Evolutionary conservation across 345 rosid species (phyloP).

Genomic region (Moricandia moricandioides): DNA sequence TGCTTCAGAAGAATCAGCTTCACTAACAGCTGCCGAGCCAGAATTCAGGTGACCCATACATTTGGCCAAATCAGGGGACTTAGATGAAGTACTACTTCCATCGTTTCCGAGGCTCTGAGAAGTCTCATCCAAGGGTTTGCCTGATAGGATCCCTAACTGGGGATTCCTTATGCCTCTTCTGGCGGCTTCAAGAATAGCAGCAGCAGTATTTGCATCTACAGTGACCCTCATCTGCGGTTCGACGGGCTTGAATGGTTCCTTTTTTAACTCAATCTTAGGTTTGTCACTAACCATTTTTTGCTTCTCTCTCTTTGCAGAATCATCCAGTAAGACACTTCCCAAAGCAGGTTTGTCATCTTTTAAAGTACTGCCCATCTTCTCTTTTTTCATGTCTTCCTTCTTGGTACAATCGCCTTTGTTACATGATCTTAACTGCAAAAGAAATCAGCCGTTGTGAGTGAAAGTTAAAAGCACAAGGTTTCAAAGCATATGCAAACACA

Average conservation of each 20-base stretch:
- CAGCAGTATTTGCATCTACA: constrained; percentile 36
- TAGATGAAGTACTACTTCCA: constrained; percentile 41
- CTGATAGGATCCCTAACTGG: constrained; percentile 50
- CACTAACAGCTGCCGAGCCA: constrained; percentile 53
- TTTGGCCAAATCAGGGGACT: constrained; percentile 31
- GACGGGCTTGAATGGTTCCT: constrained; percentile 48
- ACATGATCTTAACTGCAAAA: constrained; percentile 53
- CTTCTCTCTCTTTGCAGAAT: constrained; percentile 70
- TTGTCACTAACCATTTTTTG: constrained; percentile 72
- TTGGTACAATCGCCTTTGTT: constrained; percentile 42
- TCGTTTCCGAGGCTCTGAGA: constrained; percentile 44
- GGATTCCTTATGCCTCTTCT: constrained; percentile 83
- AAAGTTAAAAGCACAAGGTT: constrained; percentile 3
- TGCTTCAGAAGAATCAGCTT: constrained; percentile 73
- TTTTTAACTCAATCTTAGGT: constrained; percentile 61
- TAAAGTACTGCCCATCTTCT: constrained; percentile 42
- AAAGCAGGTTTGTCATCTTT: constrained; percentile 43
- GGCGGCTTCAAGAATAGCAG: constrained; percentile 94
- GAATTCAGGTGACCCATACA: constrained; percentile 39
- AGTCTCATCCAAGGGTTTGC: constrained; percentile 36
- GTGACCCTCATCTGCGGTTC: constrained; percentile 52
- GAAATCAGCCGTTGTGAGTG: not conserved
- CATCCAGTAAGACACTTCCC: constrained; percentile 59
- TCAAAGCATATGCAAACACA: not conserved
- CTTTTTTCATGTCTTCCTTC: constrained; percentile 44